Base-by-base conservation (phyloP, 1,139 yeast species). In the Yamadazyma conglobata region DNA sequence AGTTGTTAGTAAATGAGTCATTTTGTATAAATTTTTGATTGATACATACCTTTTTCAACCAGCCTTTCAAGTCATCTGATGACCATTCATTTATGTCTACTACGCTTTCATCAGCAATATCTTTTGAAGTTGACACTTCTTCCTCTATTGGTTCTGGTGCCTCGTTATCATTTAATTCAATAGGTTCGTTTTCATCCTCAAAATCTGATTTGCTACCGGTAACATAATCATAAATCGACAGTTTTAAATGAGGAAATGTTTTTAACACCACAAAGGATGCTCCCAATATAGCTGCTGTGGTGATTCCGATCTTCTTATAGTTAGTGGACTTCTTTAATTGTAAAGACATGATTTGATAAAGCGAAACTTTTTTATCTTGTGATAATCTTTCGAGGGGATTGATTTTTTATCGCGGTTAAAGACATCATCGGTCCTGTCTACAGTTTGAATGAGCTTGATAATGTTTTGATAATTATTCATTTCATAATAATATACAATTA, bases 241-340 rank as follows among this genome's bases (percentile, higher is more conserved):
- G 45, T 33, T 53, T 62, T 28, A 73, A 52, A 42, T 74, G 81
- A 12, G 81, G 80, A 42, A 61, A 75, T 1, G 80, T 74, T 38
- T 63, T 65, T 39, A 73, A 56, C 5, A 73, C 40, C 12, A 77
- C 39, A 26, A 60, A 59, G 0, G 70, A 56, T 4, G 72, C 70
- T 19, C 76, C 76, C 4, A 72, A 39, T 3, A 69, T 50, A 24
- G 25, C 32, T n/a, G 32, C 39, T 9, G 35, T 19, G 12, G 39
- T 19, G 3, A 35, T 20, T 9, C 35, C 35, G 10, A 30, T 19
- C 4, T 23, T 30, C 19, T 22, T 35, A 10, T 28, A 25, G 15
- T 32, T 32, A n/a, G 26, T 21, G n/a, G 33, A 24, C 15, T 32
- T 31, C 13, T 35, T 35, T 11, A 35, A 35, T 28, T 27, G 32